Base-by-base conservation (phyloP, 805 yeast species). In the Teunomyces aglyptinius region DNA sequence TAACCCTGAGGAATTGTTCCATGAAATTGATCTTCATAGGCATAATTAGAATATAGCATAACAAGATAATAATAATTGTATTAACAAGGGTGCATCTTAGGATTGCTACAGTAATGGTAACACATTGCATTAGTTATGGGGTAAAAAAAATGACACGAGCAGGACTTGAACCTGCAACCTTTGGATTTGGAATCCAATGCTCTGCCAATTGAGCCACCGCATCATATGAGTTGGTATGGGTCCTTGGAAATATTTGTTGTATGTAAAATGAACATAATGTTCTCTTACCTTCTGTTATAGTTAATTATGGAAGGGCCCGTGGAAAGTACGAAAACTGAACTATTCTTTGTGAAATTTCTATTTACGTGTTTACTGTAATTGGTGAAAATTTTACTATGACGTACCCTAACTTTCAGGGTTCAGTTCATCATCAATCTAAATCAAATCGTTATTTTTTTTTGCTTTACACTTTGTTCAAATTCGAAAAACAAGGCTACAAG, bases 131-230 rank as follows among this genome's bases (percentile, higher is more conserved):
- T n/a, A n/a, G n/a, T 19, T 5, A 19, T 5, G 6, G 12, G 2
- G 39, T 38, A 44, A 39, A 44, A 50, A 52, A 38, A 43, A 55
- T 80, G 85, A 80, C 83, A 81, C 85, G 84, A 85, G 82, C 88
- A 82, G 86, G 88, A 82, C 81, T 82, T 79, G 88, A 82, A 82
- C 88, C 86, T 82, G 87, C 88, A 82, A 78, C 88, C 88, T 81
- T 82, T 81, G 82, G 88, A 81, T 81, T 61, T 68, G 73, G 73
- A 68, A 57, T 65, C 73, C 60, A 65, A 66, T 63, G 66, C 71
- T 68, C 73, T 68, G 66, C 73, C 73, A 65, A 36, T 51, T 51
- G 55, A 51, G 55, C 55, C 52, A 51, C 55, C 52, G 55, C 55
- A 51, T 51, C 50, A 46, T 16, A 13, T 40, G 18, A 28, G 19